A percentile compares a stretch with the other conserved stretches of the same genome.
Conservation (phyloP, 1,284 basidiomycete genomes). For the Fomes fomentarius region DNA sequence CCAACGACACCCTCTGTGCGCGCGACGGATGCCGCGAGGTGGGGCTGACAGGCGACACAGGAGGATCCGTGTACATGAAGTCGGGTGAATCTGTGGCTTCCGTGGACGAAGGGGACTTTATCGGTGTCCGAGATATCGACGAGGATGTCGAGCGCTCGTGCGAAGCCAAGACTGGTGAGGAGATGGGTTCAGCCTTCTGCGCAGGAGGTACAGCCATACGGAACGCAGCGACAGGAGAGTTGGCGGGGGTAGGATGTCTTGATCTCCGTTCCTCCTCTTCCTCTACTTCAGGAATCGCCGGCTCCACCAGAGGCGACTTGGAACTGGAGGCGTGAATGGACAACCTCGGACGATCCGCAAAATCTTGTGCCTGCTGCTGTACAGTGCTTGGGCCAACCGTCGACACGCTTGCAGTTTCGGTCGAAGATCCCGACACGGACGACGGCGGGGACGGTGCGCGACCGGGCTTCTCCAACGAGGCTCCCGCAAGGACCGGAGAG, state of each 20-base stretch:
- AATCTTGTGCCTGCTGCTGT: conserved; percentile 7
- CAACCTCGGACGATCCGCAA: conserved; percentile 6
- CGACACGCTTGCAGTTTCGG: conserved; percentile 30
- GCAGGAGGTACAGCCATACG: conserved; percentile 32
- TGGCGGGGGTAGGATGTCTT: conserved; percentile 49
- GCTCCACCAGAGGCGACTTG: conserved; percentile 23
- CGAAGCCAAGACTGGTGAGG: conserved; percentile 19
- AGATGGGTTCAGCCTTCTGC: conserved; percentile 20
- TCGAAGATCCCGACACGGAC: conserved; percentile 33
- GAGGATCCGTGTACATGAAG: not conserved
- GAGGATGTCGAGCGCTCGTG: conserved; percentile 11
- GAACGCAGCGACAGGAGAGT: conserved; percentile 44
- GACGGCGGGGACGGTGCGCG: conserved; percentile 27
- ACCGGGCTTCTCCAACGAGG: conserved; percentile 10
- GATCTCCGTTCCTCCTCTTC: conserved; percentile 38
- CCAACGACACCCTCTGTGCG: conserved; percentile 30
- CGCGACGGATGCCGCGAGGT: conserved; percentile 29
- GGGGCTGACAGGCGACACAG: conserved; percentile 18
- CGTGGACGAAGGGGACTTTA: not conserved
- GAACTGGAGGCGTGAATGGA: conserved; percentile 30
- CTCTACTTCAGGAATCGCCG: conserved; percentile 39
- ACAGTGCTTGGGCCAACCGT: conserved; percentile 23
- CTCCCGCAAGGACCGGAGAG: conserved; percentile 28
- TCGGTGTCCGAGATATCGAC: not conserved
- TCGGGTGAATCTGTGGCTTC: not conserved